Percentiles rank a stretch among this genome's conserved stretches.
These are phyloP conservation scores for Paraleonurus japonicus DNA, from an alignment of 257 asterid genomes.

Conservation along the genomic window DNA sequence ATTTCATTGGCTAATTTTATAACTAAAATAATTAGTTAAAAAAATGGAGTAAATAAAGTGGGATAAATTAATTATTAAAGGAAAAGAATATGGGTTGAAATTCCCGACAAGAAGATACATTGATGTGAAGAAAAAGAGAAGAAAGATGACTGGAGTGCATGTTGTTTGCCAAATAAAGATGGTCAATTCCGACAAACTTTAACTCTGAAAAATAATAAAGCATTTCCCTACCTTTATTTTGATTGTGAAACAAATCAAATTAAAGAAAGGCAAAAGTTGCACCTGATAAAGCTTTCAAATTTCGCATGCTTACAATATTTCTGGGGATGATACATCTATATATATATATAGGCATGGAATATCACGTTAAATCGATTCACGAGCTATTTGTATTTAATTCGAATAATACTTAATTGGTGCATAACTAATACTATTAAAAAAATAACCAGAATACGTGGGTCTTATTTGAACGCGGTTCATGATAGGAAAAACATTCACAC, in stretches of 20 bases:
- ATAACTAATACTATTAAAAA: too few relatives aligned
- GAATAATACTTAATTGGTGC: too few relatives aligned
- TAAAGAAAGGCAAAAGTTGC: slow-evolving; percentile 26
- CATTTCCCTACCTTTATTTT: background rate
- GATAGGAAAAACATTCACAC: too few relatives aligned
- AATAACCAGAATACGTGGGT: too few relatives aligned
- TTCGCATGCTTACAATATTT: slow-evolving; percentile 32
- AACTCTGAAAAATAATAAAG: slow-evolving; percentile 23
- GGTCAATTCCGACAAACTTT: slow-evolving; percentile 34
- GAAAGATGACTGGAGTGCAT: background rate
- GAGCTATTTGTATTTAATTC: background rate
- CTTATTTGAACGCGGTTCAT: too few relatives aligned
- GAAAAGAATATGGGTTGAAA: background rate
- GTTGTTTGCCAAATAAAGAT: slow-evolving; percentile 8
- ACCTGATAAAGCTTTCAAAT: slow-evolving; percentile 27
- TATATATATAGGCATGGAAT: slow-evolving; percentile 13
- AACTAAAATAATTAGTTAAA: background rate
- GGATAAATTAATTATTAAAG: background rate
- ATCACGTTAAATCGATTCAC: background rate
- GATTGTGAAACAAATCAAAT: slow-evolving; percentile 24
- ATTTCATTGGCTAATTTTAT: background rate
- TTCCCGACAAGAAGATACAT: slow-evolving; percentile 10
- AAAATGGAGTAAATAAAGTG: background rate
- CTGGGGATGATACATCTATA: slow-evolving; percentile 20
- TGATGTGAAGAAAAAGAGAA: background rate